These are phyloP conservation scores for Epichloe gansuensis DNA, from an alignment of 2,329 filamentous ascomycete species.

Conservation along the genomic window DNA sequence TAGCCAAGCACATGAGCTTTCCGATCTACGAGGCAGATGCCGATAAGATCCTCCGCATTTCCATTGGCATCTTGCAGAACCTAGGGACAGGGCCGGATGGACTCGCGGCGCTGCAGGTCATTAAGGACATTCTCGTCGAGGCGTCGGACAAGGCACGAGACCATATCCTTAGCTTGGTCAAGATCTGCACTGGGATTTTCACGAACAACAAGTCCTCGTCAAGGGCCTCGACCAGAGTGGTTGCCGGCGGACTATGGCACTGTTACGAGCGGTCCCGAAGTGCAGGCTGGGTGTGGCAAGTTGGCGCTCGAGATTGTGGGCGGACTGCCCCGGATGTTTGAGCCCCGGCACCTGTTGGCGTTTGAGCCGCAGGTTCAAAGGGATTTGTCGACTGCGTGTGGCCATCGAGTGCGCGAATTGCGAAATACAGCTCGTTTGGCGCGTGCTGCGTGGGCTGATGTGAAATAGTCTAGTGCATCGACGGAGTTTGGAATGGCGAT, in stretches of 20 bases:
- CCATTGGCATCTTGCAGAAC: constrained; percentile 34
- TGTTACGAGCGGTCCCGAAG: constrained; percentile 9
- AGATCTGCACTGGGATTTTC: constrained; percentile 30
- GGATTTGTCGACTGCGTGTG: constrained; percentile 38
- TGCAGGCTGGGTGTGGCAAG: constrained; percentile 29
- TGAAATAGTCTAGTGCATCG: constrained; percentile 14
- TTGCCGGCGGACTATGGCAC: constrained; percentile 16
- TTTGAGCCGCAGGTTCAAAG: constrained; percentile 32
- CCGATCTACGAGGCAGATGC: constrained; percentile 40
- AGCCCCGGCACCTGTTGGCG: constrained; percentile 32
- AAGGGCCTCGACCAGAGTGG: constrained; percentile 16
- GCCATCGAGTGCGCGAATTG: constrained; percentile 40
- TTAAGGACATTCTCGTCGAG: constrained; percentile 34
- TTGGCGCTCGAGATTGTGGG: constrained; percentile 35
- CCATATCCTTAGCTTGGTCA: constrained; percentile 37
- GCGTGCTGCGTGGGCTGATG: constrained; percentile 35
- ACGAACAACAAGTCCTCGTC: constrained; percentile 17
- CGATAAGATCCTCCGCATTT: constrained; percentile 33
- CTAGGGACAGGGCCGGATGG: constrained; percentile 31
- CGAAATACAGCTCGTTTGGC: constrained; percentile 37
- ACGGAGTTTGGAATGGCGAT: constrained; percentile 1
- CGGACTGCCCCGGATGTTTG: constrained; percentile 35
- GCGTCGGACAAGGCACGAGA: constrained; percentile 33
- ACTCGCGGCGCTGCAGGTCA: constrained; percentile 34
- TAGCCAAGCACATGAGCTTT: constrained; percentile 37